phyloP scores from a whole-genome alignment of 805 yeast genomes.

The Saccharomyces mikatae region DNA sequence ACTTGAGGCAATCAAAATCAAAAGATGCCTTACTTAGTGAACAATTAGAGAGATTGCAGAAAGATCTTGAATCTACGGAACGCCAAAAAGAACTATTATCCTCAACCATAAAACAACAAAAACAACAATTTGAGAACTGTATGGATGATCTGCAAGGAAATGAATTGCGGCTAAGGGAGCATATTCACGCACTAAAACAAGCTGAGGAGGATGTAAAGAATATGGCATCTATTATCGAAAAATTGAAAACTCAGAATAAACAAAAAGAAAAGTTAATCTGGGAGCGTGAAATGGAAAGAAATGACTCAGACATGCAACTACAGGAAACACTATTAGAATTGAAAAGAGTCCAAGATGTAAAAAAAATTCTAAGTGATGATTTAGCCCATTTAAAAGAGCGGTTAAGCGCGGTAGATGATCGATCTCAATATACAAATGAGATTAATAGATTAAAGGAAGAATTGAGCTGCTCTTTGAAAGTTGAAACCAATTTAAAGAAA shows the following conservation, averaged over 20 bases:
- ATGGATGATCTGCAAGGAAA: slow-evolving; percentile 67
- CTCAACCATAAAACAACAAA: slow-evolving; percentile 52
- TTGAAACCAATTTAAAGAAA: slow-evolving; percentile 59
- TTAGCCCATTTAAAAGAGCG: slow-evolving; percentile 43
- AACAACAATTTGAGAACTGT: slow-evolving; percentile 66
- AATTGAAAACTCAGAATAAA: slow-evolving; percentile 43
- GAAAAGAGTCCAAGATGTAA: slow-evolving; percentile 40
- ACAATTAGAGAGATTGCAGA: slow-evolving; percentile 40
- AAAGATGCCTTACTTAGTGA: slow-evolving; percentile 32
- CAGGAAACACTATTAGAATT: slow-evolving; percentile 51
- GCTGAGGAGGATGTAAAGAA: slow-evolving; percentile 47
- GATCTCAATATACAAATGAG: slow-evolving; percentile 43
- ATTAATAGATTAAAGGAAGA: slow-evolving; percentile 46
- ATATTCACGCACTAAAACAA: slow-evolving; percentile 38
- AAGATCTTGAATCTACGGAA: slow-evolving; percentile 49
- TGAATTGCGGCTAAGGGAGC: slow-evolving; percentile 57
- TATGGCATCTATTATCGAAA: slow-evolving; percentile 46
- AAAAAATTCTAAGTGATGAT: slow-evolving; percentile 48
- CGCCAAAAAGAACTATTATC: slow-evolving; percentile 50
- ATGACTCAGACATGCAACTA: slow-evolving; percentile 45
- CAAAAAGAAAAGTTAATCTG: slow-evolving; percentile 48
- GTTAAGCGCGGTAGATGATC: slow-evolving; percentile 33
- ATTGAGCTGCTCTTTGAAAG: slow-evolving; percentile 46
- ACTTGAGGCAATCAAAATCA: slow-evolving; percentile 33
- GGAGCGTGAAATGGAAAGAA: slow-evolving; percentile 43